Evolutionary conservation across 2,329 filamentous ascomycete genomes (phyloP).

Genomic region (Bipolaris bicolor): DNA sequence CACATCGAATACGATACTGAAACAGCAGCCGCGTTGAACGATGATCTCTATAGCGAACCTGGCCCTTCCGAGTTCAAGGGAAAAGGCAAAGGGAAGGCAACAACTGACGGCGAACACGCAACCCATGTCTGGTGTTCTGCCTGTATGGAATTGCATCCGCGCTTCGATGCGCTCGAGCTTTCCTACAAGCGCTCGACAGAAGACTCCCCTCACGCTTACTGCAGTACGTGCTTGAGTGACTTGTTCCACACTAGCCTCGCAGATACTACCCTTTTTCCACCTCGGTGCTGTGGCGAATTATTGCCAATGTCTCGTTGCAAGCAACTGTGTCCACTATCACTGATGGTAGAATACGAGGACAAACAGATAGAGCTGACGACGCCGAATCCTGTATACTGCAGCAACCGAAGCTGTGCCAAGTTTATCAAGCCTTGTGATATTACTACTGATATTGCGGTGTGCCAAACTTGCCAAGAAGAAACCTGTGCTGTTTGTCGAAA

Average conservation of each 20-base stretch:
- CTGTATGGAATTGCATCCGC: constrained; percentile 17
- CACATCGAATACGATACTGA: background rate
- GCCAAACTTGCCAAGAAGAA: constrained; percentile 7
- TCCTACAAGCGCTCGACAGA: constrained; percentile 18
- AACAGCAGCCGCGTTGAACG: background rate
- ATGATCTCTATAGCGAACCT: background rate
- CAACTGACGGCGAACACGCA: constrained; percentile 2
- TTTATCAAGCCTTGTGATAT: constrained; percentile 16
- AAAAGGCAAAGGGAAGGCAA: constrained; percentile 11
- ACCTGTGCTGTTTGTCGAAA: constrained; percentile 21
- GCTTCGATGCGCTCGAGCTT: constrained; percentile 20
- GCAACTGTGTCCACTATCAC: constrained; percentile 4
- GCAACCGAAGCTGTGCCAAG: constrained; percentile 14
- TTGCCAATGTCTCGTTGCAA: constrained; percentile 18
- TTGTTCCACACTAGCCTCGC: constrained; percentile 23
- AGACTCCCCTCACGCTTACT: constrained; percentile 24
- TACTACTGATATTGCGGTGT: constrained; percentile 14
- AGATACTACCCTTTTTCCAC: constrained; percentile 31
- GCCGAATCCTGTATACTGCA: constrained; percentile 22
- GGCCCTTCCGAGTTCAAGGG: background rate
- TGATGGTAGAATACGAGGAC: constrained; percentile 14
- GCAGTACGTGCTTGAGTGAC: constrained; percentile 24
- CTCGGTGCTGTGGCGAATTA: constrained; percentile 24
- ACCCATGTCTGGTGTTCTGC: constrained; percentile 16
- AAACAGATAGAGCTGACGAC: constrained; percentile 22